phyloP scores from a whole-genome alignment of 352 stramenopile species.

The Plasmopara halstedii region DNA sequence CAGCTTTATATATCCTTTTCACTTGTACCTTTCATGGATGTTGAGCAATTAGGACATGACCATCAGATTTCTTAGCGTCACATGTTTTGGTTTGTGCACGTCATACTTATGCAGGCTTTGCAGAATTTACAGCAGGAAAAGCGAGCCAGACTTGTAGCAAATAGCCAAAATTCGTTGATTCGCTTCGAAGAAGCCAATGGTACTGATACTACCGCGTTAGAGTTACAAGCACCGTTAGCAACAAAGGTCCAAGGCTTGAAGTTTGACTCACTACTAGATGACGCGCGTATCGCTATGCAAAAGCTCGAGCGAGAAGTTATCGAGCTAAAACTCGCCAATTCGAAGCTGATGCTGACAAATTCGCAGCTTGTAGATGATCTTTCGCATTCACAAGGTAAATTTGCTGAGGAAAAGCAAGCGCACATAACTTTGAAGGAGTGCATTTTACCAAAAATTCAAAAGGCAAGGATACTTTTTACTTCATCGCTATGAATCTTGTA shows the following conservation, averaged over 20 bases:
- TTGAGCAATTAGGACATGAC: background rate
- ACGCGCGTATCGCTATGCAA: slow-evolving; percentile 59
- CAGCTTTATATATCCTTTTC: slow-evolving; percentile 61
- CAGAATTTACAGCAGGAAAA: slow-evolving; percentile 49
- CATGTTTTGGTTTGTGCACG: slow-evolving; percentile 18
- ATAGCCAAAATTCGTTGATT: slow-evolving; percentile 16
- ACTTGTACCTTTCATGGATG: background rate
- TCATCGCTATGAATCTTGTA: background rate
- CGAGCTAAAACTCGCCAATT: slow-evolving; percentile 50
- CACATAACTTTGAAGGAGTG: slow-evolving; percentile 62
- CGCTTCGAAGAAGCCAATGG: slow-evolving; percentile 4
- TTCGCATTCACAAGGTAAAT: slow-evolving; percentile 52
- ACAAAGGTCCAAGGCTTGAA: background rate
- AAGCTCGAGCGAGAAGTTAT: slow-evolving; percentile 63
- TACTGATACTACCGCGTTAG: background rate
- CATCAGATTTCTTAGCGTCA: slow-evolving; percentile 8
- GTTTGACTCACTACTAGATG: slow-evolving; percentile 28
- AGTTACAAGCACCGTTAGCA: slow-evolving; percentile 7
- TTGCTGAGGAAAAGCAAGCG: slow-evolving; percentile 57
- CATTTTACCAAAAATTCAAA: slow-evolving; percentile 65
- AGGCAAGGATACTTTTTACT: slow-evolving; percentile 15
- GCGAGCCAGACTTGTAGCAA: slow-evolving; percentile 28
- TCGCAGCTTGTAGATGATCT: slow-evolving; percentile 74
- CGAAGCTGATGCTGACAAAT: slow-evolving; percentile 52
- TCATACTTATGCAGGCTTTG: slow-evolving; percentile 47